Evolutionary conservation across 2,329 filamentous ascomycete genomes (phyloP).

Genomic region (Arthrobotrys entomopaga): DNA sequence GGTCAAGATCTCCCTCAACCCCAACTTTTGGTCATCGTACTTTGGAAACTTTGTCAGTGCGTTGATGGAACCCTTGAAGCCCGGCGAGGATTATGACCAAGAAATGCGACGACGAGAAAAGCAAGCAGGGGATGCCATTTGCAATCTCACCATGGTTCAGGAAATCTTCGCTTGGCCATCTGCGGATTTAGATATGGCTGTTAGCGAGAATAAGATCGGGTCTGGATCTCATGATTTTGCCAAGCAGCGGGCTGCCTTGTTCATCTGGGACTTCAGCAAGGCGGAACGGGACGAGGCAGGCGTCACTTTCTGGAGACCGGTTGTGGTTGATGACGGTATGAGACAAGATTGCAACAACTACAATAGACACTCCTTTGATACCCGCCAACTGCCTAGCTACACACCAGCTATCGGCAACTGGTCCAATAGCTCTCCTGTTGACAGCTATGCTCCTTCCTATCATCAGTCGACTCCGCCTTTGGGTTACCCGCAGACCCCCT

Average conservation of each 20-base stretch:
- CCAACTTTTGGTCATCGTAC: slow-evolving; percentile 52
- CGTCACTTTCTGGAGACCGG: slow-evolving; percentile 49
- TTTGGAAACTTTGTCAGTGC: slow-evolving; percentile 50
- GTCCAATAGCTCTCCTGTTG: slow-evolving; percentile 53
- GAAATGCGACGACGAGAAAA: slow-evolving; percentile 56
- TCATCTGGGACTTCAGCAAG: slow-evolving; percentile 59
- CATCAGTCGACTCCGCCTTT: slow-evolving; percentile 52
- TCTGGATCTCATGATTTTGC: slow-evolving; percentile 35
- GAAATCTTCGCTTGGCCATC: slow-evolving; percentile 57
- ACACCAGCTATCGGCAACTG: slow-evolving; percentile 52
- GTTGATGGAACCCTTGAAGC: slow-evolving; percentile 36
- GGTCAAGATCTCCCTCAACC: slow-evolving; percentile 54
- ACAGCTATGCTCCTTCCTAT: slow-evolving; percentile 52
- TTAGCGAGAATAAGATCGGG: slow-evolving; percentile 41
- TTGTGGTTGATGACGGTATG: slow-evolving; percentile 47
- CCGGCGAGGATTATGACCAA: slow-evolving; percentile 44
- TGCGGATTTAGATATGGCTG: slow-evolving; percentile 53
- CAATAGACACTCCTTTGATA: slow-evolving; percentile 49
- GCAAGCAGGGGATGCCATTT: slow-evolving; percentile 56
- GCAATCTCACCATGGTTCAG: slow-evolving; percentile 58
- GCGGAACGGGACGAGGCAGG: slow-evolving; percentile 50
- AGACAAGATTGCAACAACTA: slow-evolving; percentile 41
- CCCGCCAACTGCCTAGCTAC: slow-evolving; percentile 50
- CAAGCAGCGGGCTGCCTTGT: slow-evolving; percentile 57
- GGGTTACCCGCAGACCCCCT: slow-evolving; percentile 49